Base-by-base conservation (phyloP, 805 yeast species). In the Clavispora vitiphila region DNA sequence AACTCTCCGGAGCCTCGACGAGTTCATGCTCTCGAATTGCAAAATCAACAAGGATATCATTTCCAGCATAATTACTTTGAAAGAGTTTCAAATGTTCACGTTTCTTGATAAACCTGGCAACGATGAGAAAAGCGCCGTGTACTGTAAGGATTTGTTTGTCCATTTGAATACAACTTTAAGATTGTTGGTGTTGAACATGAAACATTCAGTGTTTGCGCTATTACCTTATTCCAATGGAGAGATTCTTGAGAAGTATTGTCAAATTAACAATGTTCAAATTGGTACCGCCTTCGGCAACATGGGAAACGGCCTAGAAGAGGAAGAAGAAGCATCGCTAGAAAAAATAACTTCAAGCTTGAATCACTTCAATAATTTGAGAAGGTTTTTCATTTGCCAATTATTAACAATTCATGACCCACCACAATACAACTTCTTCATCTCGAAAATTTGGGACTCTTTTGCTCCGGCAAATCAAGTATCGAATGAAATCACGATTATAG, bases 241-340 rank as follows among this genome's bases (percentile, higher is more conserved):
- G 1, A 47, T 61, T 8, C 53, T 70, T 21, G 72, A 70, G 42
- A 63, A 65, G 46, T 69, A 67, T 42, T 67, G 72, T 41, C 50
- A 51, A 18, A 60, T 69, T n/a, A 67, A 70, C 43, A 58, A 61
- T 31, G 56, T 69, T 11, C 57, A 61, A 34, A 31, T 67, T 12
- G 50, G 55, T 8, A 19, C 47, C 3, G 34, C 58, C 9, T 42
- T 41, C 30, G 46, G 43, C 12, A 35, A 36, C 11, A 39, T 39
- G 37, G 49, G 38, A 15, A 34, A 35, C 37, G 14, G 5, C 8
- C 14, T 10, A 15, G 35, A 11, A 36, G 46, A 43, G 4, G 11
- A 35, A 6, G 34, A 43, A 5, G 11, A 35, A 6, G 34, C 35
- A 11, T 24, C 46, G 8, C 41, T 51, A n/a, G 48, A 50, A 8